Base-by-base conservation (phyloP, 192 early-diverging fungal genomes). In the Dispira simplex region DNA sequence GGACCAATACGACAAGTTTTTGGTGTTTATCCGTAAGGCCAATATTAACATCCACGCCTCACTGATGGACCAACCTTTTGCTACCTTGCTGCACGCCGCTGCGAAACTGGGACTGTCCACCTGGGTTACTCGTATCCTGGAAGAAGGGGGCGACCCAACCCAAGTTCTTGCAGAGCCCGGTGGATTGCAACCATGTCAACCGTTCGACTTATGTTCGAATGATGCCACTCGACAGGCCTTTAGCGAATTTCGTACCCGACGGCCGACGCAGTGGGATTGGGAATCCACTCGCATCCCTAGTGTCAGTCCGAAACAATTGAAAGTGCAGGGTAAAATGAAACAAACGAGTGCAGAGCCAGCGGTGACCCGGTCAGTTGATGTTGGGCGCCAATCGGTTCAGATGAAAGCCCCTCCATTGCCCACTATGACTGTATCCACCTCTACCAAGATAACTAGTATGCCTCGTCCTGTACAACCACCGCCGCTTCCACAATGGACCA, bases 41-140 rank as follows among this genome's bases (percentile, higher is more conserved):
- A 73, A 66, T 52, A 63, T 69, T 64, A 65, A 75, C 25, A 28
- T 67, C 27, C 63, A 75, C 49, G 46, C 25, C 9, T 4, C 56
- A 3, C 55, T 54, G 46, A 51, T 80, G 11, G 70, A 75, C 18
- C 87, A 88, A 53, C 53, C 79, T 11, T 68, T 86, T 20, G 73
- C 85, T 0, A 86, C 87, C 0, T 73, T 93, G 11, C 69, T 97
- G 21, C 93, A 98, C 66, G 60, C 90, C 26, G 90, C 91, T 0
- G 68, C 91, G 8, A 48, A 58, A n/a, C 65, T 70, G 4, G 84
- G 84, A 0, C 83, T 84, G 47, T 47, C 67, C 0, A 77, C 77
- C 3, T 69, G 89, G 14, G 81, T 95, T 0, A 73, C 75, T 5
- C 74, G 82, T 18, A 70, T 98, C 21, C 74, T 90, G 28, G 73